Percentiles rank a stretch among this genome's conserved stretches.
Conservation (phyloP, 495 filamentous ascomycete genomes). For the Pyronema domesticum region DNA sequence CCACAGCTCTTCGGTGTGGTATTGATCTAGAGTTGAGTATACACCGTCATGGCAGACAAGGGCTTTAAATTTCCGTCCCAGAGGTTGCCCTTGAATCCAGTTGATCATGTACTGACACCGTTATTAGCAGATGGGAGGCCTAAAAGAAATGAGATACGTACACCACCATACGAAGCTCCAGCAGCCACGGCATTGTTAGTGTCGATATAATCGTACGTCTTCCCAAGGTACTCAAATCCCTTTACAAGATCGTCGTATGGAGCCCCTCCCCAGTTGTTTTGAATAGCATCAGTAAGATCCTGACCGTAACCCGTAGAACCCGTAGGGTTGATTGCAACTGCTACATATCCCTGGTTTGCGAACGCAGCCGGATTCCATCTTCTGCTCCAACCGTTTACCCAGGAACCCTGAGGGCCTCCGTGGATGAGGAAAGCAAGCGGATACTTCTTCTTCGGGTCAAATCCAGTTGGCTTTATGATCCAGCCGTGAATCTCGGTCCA, state of each 20-base stretch:
- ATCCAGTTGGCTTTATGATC: slow-evolving; percentile 65
- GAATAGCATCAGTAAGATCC: slow-evolving; percentile 57
- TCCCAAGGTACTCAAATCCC: slow-evolving; percentile 56
- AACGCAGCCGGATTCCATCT: slow-evolving; percentile 86
- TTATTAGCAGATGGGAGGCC: neutral
- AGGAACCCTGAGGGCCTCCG: slow-evolving; percentile 74
- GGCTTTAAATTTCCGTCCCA: slow-evolving; percentile 69
- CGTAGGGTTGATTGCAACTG: slow-evolving; percentile 64
- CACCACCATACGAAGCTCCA: slow-evolving; percentile 66
- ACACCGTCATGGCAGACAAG: slow-evolving; percentile 84
- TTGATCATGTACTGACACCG: slow-evolving; percentile 29
- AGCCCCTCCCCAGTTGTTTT: slow-evolving; percentile 45
- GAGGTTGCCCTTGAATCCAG: slow-evolving; percentile 53
- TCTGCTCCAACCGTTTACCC: slow-evolving; percentile 69
- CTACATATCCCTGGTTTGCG: slow-evolving; percentile 80
- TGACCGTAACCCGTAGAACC: slow-evolving; percentile 76
- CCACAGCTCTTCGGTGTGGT: slow-evolving; percentile 71
- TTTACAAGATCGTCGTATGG: slow-evolving; percentile 37
- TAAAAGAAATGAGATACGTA: neutral
- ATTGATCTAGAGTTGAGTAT: slow-evolving; percentile 58
- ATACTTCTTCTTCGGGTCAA: slow-evolving; percentile 55
- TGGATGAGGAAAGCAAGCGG: slow-evolving; percentile 73
- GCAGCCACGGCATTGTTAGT: slow-evolving; percentile 56
- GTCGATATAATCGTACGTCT: slow-evolving; percentile 58
- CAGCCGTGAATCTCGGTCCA: slow-evolving; percentile 55